Evolutionary conservation across 1,284 basidiomycete species (phyloP).

Genomic region (Somion occarium): DNA sequence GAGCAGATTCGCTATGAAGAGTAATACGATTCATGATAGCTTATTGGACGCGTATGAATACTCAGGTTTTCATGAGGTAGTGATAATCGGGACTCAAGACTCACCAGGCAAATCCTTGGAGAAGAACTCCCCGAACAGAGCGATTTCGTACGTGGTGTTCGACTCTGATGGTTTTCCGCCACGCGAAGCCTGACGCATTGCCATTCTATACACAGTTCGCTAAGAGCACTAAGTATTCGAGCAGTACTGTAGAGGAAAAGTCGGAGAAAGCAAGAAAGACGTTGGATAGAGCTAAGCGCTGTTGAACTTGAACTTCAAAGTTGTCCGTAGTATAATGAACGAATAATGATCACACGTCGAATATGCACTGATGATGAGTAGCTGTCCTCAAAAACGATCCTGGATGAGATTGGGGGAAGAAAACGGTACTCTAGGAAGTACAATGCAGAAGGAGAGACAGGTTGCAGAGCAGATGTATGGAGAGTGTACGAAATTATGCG

Average conservation of each 20-base stretch:
- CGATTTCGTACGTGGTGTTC: conserved; percentile 54
- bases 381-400: not conserved
- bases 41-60: conserved; percentile 14
- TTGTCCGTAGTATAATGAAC: too few relatives aligned
- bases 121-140: conserved; percentile 71
- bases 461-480: conserved; percentile 12
- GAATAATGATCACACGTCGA: too few relatives aligned
- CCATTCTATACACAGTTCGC: too few relatives aligned
- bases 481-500: conserved; percentile 13
- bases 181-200: not conserved
- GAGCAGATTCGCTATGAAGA: conserved; percentile 67
- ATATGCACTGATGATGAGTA: too few relatives aligned
- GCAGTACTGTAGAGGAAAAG: too few relatives aligned
- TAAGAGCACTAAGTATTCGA: too few relatives aligned
- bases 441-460: conserved; percentile 27
- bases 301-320: too few relatives aligned
- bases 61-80: not conserved
- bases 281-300: too few relatives aligned
- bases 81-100: not conserved
- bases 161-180: not conserved
- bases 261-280: too few relatives aligned
- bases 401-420: not conserved
- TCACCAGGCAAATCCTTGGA: conserved; percentile 30
- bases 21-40: conserved; percentile 73
- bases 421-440: conserved; percentile 20